A percentile compares a stretch with the other conserved stretches of the same genome.
phyloP scores from a whole-genome alignment of 148 eudicot species.

The Euryodendron excelsum region DNA sequence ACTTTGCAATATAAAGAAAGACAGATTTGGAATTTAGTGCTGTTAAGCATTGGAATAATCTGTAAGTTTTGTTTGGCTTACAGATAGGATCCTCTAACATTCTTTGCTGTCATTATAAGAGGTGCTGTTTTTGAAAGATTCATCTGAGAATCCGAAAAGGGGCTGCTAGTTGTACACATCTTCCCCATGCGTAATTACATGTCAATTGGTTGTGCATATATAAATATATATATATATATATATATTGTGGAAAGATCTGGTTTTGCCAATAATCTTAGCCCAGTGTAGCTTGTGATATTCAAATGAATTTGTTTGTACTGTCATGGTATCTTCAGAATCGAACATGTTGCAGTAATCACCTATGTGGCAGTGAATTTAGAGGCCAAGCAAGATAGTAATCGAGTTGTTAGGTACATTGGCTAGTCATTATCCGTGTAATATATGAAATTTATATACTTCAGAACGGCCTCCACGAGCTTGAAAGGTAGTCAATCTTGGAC shows the following conservation, averaged over 20 bases:
- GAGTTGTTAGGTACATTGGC: no score
- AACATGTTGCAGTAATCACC: no score
- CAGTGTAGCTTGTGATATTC: neutral
- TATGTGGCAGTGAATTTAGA: no score
- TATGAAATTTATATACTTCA: no score
- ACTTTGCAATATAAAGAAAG: neutral
- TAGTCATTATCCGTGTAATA: no score
- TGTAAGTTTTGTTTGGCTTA: neutral
- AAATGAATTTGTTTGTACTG: no score
- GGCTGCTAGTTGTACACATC: neutral
- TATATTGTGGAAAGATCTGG: no score
- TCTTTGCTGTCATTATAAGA: neutral
- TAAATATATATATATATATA: neutral
- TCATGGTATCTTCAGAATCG: no score
- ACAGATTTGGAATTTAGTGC: neutral
- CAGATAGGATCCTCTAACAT: conserved; percentile 3
- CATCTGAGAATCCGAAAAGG: conserved; percentile 4
- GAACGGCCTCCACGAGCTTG: no score
- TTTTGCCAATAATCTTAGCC: no score
- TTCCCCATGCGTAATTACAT: neutral
- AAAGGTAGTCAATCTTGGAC: no score
- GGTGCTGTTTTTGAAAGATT: conserved; percentile 1
- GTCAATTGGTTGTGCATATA: neutral
- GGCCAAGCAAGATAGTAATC: no score
- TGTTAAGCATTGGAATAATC: neutral